phyloP scores from a whole-genome alignment of 257 asterid genomes.

The Fraxinus excelsior region DNA sequence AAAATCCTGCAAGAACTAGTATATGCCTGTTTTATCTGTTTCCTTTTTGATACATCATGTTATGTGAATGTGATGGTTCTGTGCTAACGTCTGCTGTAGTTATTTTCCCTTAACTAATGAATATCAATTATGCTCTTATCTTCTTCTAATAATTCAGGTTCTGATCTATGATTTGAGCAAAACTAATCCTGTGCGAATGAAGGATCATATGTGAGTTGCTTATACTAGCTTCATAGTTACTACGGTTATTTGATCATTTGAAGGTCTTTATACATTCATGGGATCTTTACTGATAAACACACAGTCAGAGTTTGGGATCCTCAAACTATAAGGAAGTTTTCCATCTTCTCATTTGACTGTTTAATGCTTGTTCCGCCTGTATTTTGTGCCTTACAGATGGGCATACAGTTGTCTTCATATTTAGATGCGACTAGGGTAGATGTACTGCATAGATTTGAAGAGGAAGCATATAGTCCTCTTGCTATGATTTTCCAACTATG shows the following conservation, averaged over 20 bases:
- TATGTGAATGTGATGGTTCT: background rate
- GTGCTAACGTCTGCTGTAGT: background rate
- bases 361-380: constrained; percentile 7
- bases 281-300: constrained; percentile 54
- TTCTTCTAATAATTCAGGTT: constrained; percentile 51
- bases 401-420: constrained; percentile 4
- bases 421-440: constrained; percentile 6
- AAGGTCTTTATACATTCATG: background rate
- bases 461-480: background rate
- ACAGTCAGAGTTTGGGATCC: constrained; percentile 94
- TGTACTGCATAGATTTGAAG: background rate
- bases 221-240: constrained; percentile 4
- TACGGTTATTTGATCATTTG: background rate
- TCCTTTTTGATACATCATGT: constrained; percentile 8
- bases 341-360: constrained; percentile 1
- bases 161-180: constrained; percentile 83
- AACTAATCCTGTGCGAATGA: constrained; percentile 66
- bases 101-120: background rate
- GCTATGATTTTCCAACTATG: background rate
- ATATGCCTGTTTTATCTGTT: constrained; percentile 1
- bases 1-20: background rate
- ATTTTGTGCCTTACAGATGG: background rate
- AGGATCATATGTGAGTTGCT: constrained; percentile 89
- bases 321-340: constrained; percentile 59
- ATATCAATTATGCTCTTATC: constrained; percentile 10